Base-by-base conservation (phyloP, 352 stramenopile species). In the Aphanomyces cochlioides region DNA sequence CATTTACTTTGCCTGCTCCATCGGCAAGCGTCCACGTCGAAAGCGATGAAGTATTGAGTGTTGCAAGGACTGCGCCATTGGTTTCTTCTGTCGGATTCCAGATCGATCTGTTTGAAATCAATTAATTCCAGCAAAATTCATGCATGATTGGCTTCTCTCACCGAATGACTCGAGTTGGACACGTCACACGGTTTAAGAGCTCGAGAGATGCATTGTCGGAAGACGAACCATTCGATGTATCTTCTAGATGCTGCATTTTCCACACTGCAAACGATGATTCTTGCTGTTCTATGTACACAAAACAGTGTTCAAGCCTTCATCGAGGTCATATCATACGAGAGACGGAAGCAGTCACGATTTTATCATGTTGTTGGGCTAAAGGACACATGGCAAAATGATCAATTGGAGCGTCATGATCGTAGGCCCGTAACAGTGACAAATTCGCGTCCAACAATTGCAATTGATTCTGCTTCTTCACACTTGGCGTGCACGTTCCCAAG, bases 381-480 rank as follows among this genome's bases (percentile, higher is more conserved):
- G 64, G 64, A 50, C 64, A 70, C 64, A 63, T 70, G 17, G 64
- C 47, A 19, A 70, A 58, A 43, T 70, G 64, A 34, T 63, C 47
- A 3, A 70, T 17, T 12, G 64, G 64, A 43, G 34, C 61, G 4
- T 39, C 64, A 3, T 70, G 61, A 63, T 71, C 45, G 64, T 64
- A 73, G 13, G 56, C 36, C 17, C 61, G 21, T 56, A 15, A 7
- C 21, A 68, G 4, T 36, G 13, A n/a, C n/a, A 63, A 17, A 3
- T 43, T 48, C 10, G 45, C 69, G 68, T 63, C 69, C 28, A 71
- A 21, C 43, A 19, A 37, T 12, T 73, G 65, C 50, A 92, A 79
- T 74, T 90, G 78, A 67, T 95, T 95, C 38, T 74, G 67, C 47
- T 85, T 78, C 66, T 86, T 83, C 64, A 90, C 82, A 36, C 64